Conservation (phyloP, 2,329 filamentous ascomycete genomes). For the Fusarium verrucosum region DNA sequence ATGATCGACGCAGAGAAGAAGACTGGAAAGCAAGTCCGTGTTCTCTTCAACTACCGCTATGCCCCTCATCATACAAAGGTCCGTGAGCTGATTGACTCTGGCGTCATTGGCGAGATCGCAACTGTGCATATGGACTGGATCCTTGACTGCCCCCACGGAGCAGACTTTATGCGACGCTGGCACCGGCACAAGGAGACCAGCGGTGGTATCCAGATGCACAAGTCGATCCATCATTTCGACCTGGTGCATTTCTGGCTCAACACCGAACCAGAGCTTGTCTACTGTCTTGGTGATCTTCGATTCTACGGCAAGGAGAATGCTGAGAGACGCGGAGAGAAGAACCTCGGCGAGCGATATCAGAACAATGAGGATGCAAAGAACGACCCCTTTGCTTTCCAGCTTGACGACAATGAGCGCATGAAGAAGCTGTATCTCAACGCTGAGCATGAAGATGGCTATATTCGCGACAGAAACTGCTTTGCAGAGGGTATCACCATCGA, state of each 20-base stretch:
- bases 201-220: slow-evolving; percentile 69
- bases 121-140: slow-evolving; percentile 72
- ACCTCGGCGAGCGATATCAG: slow-evolving; percentile 60
- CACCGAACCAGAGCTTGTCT: slow-evolving; percentile 63
- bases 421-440: slow-evolving; percentile 69
- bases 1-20: slow-evolving; percentile 53
- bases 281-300: slow-evolving; percentile 65
- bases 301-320: slow-evolving; percentile 72
- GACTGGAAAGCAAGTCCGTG: slow-evolving; percentile 58
- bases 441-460: slow-evolving; percentile 70
- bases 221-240: slow-evolving; percentile 71
- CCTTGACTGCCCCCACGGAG: slow-evolving; percentile 68
- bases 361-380: slow-evolving; percentile 59
- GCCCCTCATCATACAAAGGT: slow-evolving; percentile 71
- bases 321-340: slow-evolving; percentile 60
- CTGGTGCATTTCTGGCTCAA: slow-evolving; percentile 69
- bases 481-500: slow-evolving; percentile 71
- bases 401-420: slow-evolving; percentile 61
- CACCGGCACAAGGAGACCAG: slow-evolving; percentile 68
- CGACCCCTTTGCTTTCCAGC: slow-evolving; percentile 67
- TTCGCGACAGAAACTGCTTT: slow-evolving; percentile 70
- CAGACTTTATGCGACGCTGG: slow-evolving; percentile 72
- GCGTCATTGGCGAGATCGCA: slow-evolving; percentile 64
- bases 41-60: slow-evolving; percentile 72
- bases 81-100: slow-evolving; percentile 61